These are phyloP conservation scores for Solanum acaule DNA, from an alignment of 257 asterid species.

Conservation along the genomic window DNA sequence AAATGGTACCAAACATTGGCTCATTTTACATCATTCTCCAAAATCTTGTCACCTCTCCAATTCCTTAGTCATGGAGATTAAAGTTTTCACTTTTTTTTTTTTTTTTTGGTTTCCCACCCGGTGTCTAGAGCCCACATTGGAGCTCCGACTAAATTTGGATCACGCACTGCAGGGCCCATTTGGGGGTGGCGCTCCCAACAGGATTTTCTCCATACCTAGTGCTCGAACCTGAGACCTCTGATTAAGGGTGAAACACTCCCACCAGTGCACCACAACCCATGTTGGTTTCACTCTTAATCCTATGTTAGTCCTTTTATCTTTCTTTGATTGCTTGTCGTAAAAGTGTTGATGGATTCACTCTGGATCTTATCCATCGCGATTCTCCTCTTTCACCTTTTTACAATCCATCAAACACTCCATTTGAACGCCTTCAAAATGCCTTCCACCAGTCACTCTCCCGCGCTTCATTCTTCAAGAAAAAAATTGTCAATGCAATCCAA, in stretches of 20 bases:
- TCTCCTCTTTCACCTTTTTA: constrained; percentile 21
- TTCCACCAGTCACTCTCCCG: constrained; percentile 11
- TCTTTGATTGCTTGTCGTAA: not conserved
- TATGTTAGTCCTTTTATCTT: not conserved
- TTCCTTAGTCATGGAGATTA: not conserved
- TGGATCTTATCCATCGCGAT: constrained; percentile 18
- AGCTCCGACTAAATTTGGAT: no score
- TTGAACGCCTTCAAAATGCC: not conserved
- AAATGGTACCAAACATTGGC: not conserved
- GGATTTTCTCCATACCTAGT: no score
- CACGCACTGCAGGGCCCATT: no score
- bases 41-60: no score
- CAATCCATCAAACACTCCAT: constrained; percentile 6
- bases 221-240: no score
- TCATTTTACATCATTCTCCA: not conserved
- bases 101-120: no score
- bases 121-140: no score
- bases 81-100: not conserved
- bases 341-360: not conserved
- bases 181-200: no score
- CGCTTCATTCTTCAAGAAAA: not conserved
- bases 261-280: no score
- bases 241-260: no score
- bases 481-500: not conserved
- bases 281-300: not conserved